A percentile compares a stretch with the other conserved stretches of the same genome.
Evolutionary conservation across 257 asterid genomes (phyloP).

Genomic region (Nicotiana undulata): DNA sequence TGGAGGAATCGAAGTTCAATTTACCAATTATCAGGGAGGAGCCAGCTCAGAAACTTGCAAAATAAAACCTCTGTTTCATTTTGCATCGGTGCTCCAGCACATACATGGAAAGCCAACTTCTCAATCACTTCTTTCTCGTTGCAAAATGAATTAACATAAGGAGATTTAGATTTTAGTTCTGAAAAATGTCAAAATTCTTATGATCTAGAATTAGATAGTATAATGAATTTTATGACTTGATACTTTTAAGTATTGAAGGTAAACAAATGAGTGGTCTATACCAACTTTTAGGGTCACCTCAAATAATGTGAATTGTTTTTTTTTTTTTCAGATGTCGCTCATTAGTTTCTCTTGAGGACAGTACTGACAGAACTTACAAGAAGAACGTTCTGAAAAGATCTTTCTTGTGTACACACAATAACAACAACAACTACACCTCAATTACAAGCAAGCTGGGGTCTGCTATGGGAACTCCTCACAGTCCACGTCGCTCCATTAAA

Average conservation of each 20-base stretch:
- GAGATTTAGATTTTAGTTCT: background rate
- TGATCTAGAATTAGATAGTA: background rate
- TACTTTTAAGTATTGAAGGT: too few species aligned
- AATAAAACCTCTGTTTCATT: too few species aligned
- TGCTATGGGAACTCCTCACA: too few species aligned
- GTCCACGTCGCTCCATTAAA: too few species aligned
- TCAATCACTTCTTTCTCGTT: too few species aligned
- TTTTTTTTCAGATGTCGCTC: background rate
- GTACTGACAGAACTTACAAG: background rate
- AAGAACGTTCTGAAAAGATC: background rate
- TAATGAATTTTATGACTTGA: too few species aligned
- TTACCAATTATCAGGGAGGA: background rate
- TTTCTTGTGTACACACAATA: background rate
- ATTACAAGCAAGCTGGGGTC: too few species aligned
- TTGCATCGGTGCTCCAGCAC: too few species aligned
- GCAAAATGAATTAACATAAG: too few species aligned
- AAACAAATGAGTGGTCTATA: background rate
- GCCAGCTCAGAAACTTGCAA: too few species aligned
- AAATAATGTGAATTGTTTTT: background rate
- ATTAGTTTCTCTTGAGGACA: background rate
- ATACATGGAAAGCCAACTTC: too few species aligned
- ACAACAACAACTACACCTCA: too few species aligned
- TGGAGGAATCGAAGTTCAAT: background rate
- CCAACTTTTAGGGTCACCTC: background rate
- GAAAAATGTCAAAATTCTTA: background rate